Evolutionary conservation across 768 basidiomycete genomes (phyloP), one percentile per base, ranked within the genome.

Genomic region (Rhizopogon roseolus): DNA sequence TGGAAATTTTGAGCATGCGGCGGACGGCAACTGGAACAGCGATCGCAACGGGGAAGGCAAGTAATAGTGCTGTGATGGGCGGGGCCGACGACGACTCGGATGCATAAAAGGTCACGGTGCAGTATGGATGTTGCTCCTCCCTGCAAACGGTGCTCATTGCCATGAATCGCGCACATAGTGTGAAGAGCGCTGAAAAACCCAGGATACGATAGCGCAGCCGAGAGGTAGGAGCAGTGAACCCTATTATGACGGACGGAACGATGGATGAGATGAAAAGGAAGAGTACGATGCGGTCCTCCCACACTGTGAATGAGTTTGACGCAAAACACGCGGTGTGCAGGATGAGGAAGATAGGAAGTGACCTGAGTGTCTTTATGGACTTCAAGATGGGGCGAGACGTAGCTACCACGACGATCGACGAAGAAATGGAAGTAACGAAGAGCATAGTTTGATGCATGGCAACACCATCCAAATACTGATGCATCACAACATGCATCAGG

Each of bases 261-360:
- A 93, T 71, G 32, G 82, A 88, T 37, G 80, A 81, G 41, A 85
- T 65, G 55, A 86, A 72, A 51, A 98, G 78, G 77, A 85, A 95
- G 7, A 84, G 81, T 10, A 88, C 76, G 52, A 91, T 75, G 32
- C 81, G 80, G 66, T 98, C 95, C 78, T 99, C 97, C 93, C 94
- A 98, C 67, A 98, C 81, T n/a, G 90, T 92, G 75, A 92, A 96
- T 0, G 94, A 97, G 73, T 98, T 98, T 25, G 94, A 96, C 14
- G 87, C 80, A 70, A 96, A 96, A 6, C 86, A 75, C 4, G 88
- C 51, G 1, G 85, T 70, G 62, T 98, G 94, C 2, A 93, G 73
- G 53, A 82, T 53, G 52, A 88, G 77, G 34, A 84, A 70, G 38
- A 88, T 57, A 1, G 78, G 74, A 2, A 69, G 55, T 17, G 71